A percentile compares a stretch with the other conserved stretches of the same genome.
Conservation (phyloP, 2,329 filamentous ascomycete species). For the Paraconiothyrium sp. region DNA sequence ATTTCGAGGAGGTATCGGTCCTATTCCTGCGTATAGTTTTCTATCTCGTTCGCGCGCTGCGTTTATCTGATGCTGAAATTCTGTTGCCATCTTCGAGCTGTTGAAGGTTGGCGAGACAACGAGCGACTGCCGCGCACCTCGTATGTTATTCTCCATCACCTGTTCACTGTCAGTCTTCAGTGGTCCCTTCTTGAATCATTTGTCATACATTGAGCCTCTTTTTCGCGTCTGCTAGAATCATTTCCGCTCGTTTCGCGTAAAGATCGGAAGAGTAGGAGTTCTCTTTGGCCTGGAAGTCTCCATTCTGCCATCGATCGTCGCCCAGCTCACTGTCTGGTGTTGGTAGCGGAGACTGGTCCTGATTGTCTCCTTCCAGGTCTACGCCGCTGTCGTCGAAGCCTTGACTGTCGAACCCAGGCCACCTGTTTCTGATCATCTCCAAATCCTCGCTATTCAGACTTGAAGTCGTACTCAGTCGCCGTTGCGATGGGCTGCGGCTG, state of each 20-base stretch:
- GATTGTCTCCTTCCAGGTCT: slow-evolving; percentile 43
- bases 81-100: slow-evolving; percentile 44
- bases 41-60: slow-evolving; percentile 48
- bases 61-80: slow-evolving; percentile 45
- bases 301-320: slow-evolving; percentile 47
- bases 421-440: slow-evolving; percentile 46
- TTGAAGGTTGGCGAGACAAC: slow-evolving; percentile 63
- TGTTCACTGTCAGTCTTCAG: slow-evolving; percentile 53
- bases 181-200: slow-evolving; percentile 8
- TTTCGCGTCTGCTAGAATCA: slow-evolving; percentile 93
- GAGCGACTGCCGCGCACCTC: slow-evolving; percentile 76
- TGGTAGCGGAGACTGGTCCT: slow-evolving; percentile 36
- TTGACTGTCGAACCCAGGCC: slow-evolving; percentile 49
- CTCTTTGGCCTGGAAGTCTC: slow-evolving; percentile 58
- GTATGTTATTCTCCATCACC: slow-evolving; percentile 94
- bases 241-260: slow-evolving; percentile 74
- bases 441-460: slow-evolving; percentile 57
- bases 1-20: slow-evolving; percentile 46
- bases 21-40: slow-evolving; percentile 47
- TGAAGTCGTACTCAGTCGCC: slow-evolving; percentile 45
- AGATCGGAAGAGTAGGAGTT: slow-evolving; percentile 72
- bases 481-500: slow-evolving; percentile 32
- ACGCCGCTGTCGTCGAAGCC: slow-evolving; percentile 48
- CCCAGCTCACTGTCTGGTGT: slow-evolving; percentile 45
- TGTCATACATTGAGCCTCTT: slow-evolving; percentile 79